Evolutionary conservation across 345 rosid genomes (phyloP), one percentile per base, ranked within the genome.

Genomic region (Syzygium aqueum): DNA sequence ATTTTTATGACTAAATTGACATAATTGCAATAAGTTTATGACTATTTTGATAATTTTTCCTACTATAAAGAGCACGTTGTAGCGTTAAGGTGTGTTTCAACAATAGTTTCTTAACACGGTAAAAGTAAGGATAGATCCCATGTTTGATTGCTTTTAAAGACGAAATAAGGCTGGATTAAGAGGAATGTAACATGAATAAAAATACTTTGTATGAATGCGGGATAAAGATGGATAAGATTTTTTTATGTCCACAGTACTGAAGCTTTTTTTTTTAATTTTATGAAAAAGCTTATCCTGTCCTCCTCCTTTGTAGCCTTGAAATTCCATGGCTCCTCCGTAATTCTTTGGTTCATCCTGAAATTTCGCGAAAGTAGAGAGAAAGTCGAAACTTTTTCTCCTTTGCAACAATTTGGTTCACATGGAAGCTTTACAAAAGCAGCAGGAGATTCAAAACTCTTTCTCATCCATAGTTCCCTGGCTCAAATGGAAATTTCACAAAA

Each of bases 81-180:
- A n/a, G n/a, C n/a, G n/a, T n/a, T n/a, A n/a, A n/a, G n/a, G n/a
- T n/a, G n/a, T n/a, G n/a, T n/a, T n/a, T n/a, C n/a, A n/a, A n/a
- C n/a, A n/a, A n/a, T n/a, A n/a, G n/a, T n/a, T 43, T 43, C 7
- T 6, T 43, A 43, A 1, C 1, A 6, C 1, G 7, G 6, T 43
- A 43, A 43, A 43, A 43, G 78, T 67, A 1, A 8, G 0, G 23
- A 30, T 65, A 65, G 11, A 65, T 16, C 22, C 0, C 10, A 17
- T 16, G 3, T 30, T 30, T 30, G 23, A 12, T 9, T 30, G 23
- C 9, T 30, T 22, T 30, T 30, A 67, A 67, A 67, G 46, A 30
- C 1, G 2, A 1, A 22, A 67, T 30, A 33, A 54, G 8, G 19
- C 8, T 3, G 23, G 22, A 53, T 17, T 16, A 30, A 65, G 22